A percentile compares a stretch with the other conserved stretches of the same genome.
phyloP scores from a whole-genome alignment of 148 eudicot species.

The Diospyros kaki region DNA sequence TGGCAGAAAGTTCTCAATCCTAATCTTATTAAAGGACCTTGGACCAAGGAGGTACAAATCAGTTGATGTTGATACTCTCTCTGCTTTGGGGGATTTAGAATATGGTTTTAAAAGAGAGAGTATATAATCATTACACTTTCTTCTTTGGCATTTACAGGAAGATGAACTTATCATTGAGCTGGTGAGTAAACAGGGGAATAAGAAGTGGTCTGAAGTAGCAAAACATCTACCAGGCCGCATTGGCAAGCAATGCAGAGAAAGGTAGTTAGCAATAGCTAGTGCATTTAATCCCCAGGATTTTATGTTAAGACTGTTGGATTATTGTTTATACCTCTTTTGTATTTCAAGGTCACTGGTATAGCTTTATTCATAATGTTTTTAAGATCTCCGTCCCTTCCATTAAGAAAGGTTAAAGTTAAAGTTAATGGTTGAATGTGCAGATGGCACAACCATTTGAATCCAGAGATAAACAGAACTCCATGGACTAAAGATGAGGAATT shows the following conservation, averaged over 20 bases:
- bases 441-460: slow-evolving; percentile 80
- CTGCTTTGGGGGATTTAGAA: not conserved
- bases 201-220: slow-evolving; percentile 73
- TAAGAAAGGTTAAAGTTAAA: not conserved
- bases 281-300: not conserved
- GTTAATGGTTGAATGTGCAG: slow-evolving; percentile 21
- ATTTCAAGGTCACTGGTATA: not conserved
- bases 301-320: not conserved
- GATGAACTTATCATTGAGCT: slow-evolving; percentile 63
- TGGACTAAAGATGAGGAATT: slow-evolving; percentile 72
- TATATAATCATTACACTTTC: not conserved
- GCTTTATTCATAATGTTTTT: not conserved
- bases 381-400: not conserved
- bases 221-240: slow-evolving; percentile 68
- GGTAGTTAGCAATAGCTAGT: slow-evolving; percentile 29
- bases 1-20: slow-evolving; percentile 94
- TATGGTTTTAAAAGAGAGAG: not conserved
- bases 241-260: slow-evolving; percentile 87
- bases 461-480: slow-evolving; percentile 64
- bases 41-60: slow-evolving; percentile 68
- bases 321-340: not conserved
- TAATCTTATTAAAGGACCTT: slow-evolving; percentile 69
- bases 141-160: slow-evolving; percentile 40
- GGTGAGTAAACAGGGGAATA: slow-evolving; percentile 56
- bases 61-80: not conserved